Evolutionary conservation across 129 eudicot species (phyloP).

Genomic region (sunflower (Helianthus annuus)): HanXRQr2.0-SUNRISE NC_035448.2:57543661-57544160

Average conservation of each 20-base stretch:
- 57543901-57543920: slow-evolving; percentile 82
- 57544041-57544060: too few species aligned
- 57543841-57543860: slow-evolving; percentile 64
- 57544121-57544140: too few species aligned
- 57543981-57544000: not conserved
- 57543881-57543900: slow-evolving; percentile 70
- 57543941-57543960: not conserved
- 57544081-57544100: too few species aligned
- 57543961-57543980: not conserved
- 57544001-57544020: not conserved
- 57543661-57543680: not conserved
- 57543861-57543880: slow-evolving; percentile 90
- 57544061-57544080: too few species aligned
- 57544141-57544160: too few species aligned
- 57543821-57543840: slow-evolving; percentile 83
- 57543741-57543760: slow-evolving; percentile 29
- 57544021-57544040: too few species aligned
- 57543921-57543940: slow-evolving; percentile 53
- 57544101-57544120: too few species aligned
- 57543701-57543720: too few species aligned
- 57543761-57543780: slow-evolving; percentile 19
- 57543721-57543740: not conserved
- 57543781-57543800: slow-evolving; percentile 51
- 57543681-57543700: not conserved
- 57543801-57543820: slow-evolving; percentile 83